Base-by-base conservation (phyloP, 192 early-diverging fungal species). In the Phlyctochytrium arcticum region DNA sequence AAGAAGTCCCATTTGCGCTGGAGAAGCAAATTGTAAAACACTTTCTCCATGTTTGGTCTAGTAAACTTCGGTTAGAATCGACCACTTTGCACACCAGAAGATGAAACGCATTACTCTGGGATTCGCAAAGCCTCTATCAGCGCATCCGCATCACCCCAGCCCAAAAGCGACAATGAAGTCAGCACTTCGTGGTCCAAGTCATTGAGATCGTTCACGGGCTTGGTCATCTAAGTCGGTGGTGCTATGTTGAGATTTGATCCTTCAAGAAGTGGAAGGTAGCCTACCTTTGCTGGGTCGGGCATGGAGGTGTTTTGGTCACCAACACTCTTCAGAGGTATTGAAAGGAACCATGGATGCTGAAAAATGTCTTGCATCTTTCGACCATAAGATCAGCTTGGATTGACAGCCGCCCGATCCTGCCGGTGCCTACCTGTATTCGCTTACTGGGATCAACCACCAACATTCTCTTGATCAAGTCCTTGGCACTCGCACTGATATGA, bases 381-480 rank as follows among this genome's bases (percentile, higher is more conserved):
- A 34, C 46, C 32, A 29, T 19, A n/a, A 26, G 29, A 53, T 44
- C 42, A 44, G 42, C 21, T 44, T 2, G 21, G 42, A 44, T 21
- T 44, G 42, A 44, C 50, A 51, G 26, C n/a, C n/a, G n/a, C 50
- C 2, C 2, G 50, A 21, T 51, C 12, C 12, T 24, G 2, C 15
- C 12, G 26, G 7, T 33, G 23, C 60, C 55, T 30, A 86, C 81
- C 49, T 75, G 82, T 21, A 80, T 75, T 8, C 87, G 69, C 17
- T 74, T 66, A 1, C 48, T 48, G 2, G 96, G 95, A 65, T 98
- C 90, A 8, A 94, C 92, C 9, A 93, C 90, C 9, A 99, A 74
- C 91, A 99, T 99, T 57, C 88, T 83, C 54, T 75, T 72, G 29
- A 99, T 72, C 62, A 99, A 65, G 66, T 95, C 89, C 36, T 86